Conservation (phyloP, 192 early-diverging fungal species). For the Mortierella hygrophila region DNA sequence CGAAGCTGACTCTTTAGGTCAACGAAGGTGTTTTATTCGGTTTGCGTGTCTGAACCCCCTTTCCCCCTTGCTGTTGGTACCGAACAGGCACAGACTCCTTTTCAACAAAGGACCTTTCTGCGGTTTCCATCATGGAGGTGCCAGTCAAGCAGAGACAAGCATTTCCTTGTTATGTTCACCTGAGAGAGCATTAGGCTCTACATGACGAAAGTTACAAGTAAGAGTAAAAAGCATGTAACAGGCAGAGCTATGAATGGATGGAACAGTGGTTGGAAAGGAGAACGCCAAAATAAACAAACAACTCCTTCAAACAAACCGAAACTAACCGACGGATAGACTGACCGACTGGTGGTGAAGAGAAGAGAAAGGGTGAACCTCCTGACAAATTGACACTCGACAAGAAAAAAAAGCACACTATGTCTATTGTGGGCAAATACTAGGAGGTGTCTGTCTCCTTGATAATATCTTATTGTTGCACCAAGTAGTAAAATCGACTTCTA, state of each 20-base stretch:
- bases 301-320: conserved; percentile 2
- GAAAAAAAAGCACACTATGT: too few species aligned
- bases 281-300: not conserved
- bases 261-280: not conserved
- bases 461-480: not conserved
- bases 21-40: too few species aligned
- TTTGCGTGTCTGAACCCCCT: not conserved
- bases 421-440: not conserved
- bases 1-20: not conserved
- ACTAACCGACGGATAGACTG: not conserved
- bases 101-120: not conserved
- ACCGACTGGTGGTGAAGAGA: not conserved
- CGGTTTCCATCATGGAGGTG: not conserved
- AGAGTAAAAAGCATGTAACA: not conserved
- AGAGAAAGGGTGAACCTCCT: not conserved
- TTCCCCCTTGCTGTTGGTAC: not conserved
- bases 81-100: not conserved
- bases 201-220: not conserved
- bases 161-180: too few species aligned
- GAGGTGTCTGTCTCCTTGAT: not conserved
- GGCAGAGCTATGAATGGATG: not conserved
- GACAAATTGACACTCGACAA: not conserved
- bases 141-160: not conserved
- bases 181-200: not conserved
- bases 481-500: not conserved